Evolutionary conservation across 1,284 basidiomycete genomes (phyloP).

Genomic region (Microbotryum lychnidis-dioicae): DNA sequence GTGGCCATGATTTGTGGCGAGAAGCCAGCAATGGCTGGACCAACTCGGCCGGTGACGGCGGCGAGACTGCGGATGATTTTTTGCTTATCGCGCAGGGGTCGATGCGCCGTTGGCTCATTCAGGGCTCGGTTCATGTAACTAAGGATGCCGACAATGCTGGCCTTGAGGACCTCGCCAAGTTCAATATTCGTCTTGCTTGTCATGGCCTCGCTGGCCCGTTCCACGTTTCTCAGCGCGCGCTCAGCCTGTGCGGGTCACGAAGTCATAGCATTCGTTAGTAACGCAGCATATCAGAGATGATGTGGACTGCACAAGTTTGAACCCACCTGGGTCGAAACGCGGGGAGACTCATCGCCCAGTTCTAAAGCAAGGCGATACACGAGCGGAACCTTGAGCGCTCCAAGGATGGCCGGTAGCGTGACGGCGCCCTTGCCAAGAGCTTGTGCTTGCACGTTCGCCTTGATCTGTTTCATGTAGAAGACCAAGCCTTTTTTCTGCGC

Average conservation of each 20-base stretch:
- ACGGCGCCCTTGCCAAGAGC: constrained; percentile 2
- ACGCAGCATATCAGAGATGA: neutral
- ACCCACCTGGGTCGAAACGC: constrained; percentile 3
- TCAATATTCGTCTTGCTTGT: constrained; percentile 39
- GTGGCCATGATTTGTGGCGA: constrained; percentile 92
- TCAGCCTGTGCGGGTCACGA: constrained; percentile 3
- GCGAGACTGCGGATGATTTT: constrained; percentile 74
- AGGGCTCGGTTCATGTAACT: constrained; percentile 71
- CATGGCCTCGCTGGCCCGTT: constrained; percentile 28
- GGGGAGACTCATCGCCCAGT: constrained; percentile 20
- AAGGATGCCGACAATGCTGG: constrained; percentile 71
- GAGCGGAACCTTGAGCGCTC: constrained; percentile 28
- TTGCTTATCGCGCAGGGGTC: constrained; percentile 56
- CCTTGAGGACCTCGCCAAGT: constrained; percentile 56
- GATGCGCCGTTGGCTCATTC: constrained; percentile 69
- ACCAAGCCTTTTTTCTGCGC: constrained; percentile 53
- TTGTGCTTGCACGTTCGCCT: constrained; percentile 35
- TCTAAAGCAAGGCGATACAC: constrained; percentile 26
- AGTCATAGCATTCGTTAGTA: neutral
- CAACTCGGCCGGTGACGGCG: constrained; percentile 62
- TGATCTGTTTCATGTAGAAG: constrained; percentile 52
- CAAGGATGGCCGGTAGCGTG: constrained; percentile 47
- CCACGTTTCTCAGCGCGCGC: constrained; percentile 54
- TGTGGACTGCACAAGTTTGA: neutral
- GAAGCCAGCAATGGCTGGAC: constrained; percentile 60